These are phyloP conservation scores for Melastoma malabathricum DNA, from an alignment of 345 rosid species.

Conservation along the genomic window DNA sequence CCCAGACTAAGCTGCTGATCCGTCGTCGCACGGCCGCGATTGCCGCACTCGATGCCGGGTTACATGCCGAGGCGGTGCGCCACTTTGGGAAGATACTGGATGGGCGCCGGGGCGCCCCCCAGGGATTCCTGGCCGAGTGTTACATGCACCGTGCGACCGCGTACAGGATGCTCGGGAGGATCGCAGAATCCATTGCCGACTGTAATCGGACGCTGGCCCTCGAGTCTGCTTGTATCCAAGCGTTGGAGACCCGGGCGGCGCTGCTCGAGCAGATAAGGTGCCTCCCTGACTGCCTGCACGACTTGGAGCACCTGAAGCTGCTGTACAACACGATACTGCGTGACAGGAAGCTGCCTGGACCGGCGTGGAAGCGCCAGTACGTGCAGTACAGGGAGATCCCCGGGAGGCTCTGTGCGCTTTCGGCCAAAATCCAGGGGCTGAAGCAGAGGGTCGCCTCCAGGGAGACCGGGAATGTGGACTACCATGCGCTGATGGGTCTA, in stretches of 20 bases:
- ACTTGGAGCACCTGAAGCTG: conserved; percentile 82
- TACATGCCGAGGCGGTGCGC: conserved; percentile 72
- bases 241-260: conserved; percentile 77
- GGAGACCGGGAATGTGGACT: conserved; percentile 72
- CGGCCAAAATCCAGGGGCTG: conserved; percentile 47
- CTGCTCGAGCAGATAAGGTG: conserved; percentile 74
- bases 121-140: conserved; percentile 80
- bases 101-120: conserved; percentile 79
- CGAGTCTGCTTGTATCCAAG: conserved; percentile 66
- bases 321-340: conserved; percentile 76
- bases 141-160: conserved; percentile 78
- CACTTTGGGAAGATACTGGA: conserved; percentile 85
- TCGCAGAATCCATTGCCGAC: conserved; percentile 80
- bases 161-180: conserved; percentile 54
- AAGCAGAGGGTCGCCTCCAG: conserved; percentile 70
- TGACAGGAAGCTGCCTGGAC: conserved; percentile 85
- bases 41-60: conserved; percentile 79
- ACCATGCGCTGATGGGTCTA: conserved; percentile 66
- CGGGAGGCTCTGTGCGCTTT: conserved; percentile 54
- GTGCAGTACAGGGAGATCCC: conserved; percentile 84
- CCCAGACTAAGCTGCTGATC: conserved; percentile 70
- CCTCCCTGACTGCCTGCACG: conserved; percentile 80
- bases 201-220: conserved; percentile 87
- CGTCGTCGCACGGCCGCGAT: conserved; percentile 85
- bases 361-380: conserved; percentile 82